A percentile compares a stretch with the other conserved stretches of the same genome.
Evolutionary conservation across 2,329 filamentous ascomycete genomes (phyloP).

Genomic region (Thermoascus crustaceus): DNA sequence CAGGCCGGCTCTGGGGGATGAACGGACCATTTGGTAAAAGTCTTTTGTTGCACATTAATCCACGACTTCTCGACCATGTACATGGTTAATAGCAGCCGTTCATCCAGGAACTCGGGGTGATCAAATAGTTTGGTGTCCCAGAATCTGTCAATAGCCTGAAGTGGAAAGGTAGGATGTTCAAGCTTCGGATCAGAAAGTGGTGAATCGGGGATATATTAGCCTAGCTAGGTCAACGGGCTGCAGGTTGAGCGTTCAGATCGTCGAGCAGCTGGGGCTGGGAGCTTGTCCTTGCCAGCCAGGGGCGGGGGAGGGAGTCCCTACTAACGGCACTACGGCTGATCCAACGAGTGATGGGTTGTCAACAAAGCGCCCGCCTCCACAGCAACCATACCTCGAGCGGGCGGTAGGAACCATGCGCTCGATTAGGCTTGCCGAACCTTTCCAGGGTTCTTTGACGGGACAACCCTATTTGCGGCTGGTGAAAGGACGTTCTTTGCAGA

Average conservation of each 20-base stretch:
- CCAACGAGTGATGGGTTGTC: conserved; percentile 7
- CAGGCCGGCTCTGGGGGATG: conserved; percentile 1
- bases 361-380: conserved; percentile 17
- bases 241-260: conserved; percentile 1
- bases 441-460: too few species aligned
- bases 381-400: conserved; percentile 11
- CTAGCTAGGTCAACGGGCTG: neutral
- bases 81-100: conserved; percentile 26
- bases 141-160: conserved; percentile 6
- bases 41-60: conserved; percentile 88
- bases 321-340: too few species aligned
- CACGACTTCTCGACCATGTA: conserved; percentile 53
- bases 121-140: conserved; percentile 1
- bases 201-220: neutral
- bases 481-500: too few species aligned
- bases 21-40: conserved; percentile 87
- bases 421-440: neutral
- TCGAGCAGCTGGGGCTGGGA: neutral
- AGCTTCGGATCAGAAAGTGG: neutral
- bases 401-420: too few species aligned
- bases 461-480: too few species aligned
- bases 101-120: conserved; percentile 23
- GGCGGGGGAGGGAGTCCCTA: too few species aligned
- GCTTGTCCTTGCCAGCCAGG: neutral
- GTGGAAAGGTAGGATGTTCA: conserved; percentile 16